Conservation (phyloP, 2,329 filamentous ascomycete species). For the Microcera coccophila region DNA sequence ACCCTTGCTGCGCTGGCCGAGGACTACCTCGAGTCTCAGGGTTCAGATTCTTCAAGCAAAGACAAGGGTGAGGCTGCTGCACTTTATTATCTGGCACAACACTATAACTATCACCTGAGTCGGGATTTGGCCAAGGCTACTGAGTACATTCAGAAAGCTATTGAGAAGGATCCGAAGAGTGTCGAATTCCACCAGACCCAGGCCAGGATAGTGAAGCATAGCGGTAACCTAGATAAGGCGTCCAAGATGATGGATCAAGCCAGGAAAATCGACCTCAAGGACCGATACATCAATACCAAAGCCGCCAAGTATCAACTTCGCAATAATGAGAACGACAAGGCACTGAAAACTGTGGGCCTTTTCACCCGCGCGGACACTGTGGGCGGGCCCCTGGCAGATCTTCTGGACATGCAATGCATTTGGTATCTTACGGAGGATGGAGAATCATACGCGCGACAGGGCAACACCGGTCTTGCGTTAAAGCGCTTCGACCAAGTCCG, state of each 20-base stretch:
- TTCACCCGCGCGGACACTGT: conserved; percentile 90
- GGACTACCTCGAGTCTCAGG: conserved; percentile 64
- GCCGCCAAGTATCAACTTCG: conserved; percentile 94
- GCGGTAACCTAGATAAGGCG: conserved; percentile 73
- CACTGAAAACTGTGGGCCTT: conserved; percentile 81
- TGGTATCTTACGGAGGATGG: conserved; percentile 97
- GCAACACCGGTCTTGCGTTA: conserved; percentile 77
- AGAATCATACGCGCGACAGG: conserved; percentile 78
- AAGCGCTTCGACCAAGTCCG: conserved; percentile 88
- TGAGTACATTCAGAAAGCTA: conserved; percentile 77
- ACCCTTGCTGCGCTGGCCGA: conserved; percentile 71
- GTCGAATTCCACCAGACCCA: conserved; percentile 95
- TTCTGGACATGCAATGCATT: conserved; percentile 97
- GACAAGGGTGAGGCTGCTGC: conserved; percentile 71
- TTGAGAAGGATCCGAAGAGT: conserved; percentile 72
- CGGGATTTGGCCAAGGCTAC: conserved; percentile 78
- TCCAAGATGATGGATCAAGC: conserved; percentile 86
- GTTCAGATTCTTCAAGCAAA: conserved; percentile 45
- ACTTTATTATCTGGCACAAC: conserved; percentile 90
- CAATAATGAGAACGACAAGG: conserved; percentile 84
- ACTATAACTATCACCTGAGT: conserved; percentile 90
- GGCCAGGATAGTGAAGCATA: conserved; percentile 90
- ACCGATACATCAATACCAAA: conserved; percentile 98
- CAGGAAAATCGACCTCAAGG: conserved; percentile 77
- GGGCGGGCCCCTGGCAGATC: conserved; percentile 82